Evolutionary conservation across 148 eudicot genomes (phyloP), one percentile per base, ranked within the genome.

Genomic region (Amaranthus cruentus): DNA sequence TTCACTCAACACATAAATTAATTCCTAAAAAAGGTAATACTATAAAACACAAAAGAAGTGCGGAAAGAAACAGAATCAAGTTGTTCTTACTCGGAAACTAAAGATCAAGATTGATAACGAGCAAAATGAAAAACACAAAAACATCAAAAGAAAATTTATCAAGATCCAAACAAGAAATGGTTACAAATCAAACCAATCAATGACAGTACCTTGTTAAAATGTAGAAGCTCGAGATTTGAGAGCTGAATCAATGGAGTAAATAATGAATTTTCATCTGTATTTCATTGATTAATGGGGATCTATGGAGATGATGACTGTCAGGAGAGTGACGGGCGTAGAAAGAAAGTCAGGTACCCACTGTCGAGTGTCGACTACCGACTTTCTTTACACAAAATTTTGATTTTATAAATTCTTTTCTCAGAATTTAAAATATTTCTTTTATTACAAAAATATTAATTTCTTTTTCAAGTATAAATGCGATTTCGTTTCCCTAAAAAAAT

Each of bases 91-190:
- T 2, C 38, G 38, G 38, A 28, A 28, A 28, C 38, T 28, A 28
- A 28, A 28, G 38, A 28, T 28, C 11, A 47, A 65, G 47, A 6
- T 44, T 14, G 13, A 65, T 14, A 44, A 64, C 18, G 47, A 64
- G 2, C 13, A 14, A 66, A 47, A 4, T 13, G 9, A 47, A 47
- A 7, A 7, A 9, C 15, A 13, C 6, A 66, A 47, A 66, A 12
- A 64, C 18, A 47, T 4, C 4, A 7, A 49, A 48, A 7, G 55
- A 66, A 66, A 6, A 65, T 14, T 6, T 2, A 65, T n/a, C 68
- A 65, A 66, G 54, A 66, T 66, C 69, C 69, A 66, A 49, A 49
- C 47, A 66, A 7, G 4, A 10, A 66, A 66, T n/a, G 43, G 54
- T 4, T 48, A 66, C 5, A 66, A 10, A 50, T 38, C 48, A 47